These are phyloP conservation scores for Diaporthe amygdali DNA, from an alignment of 2,329 filamentous ascomycete genomes.

Conservation along the genomic window DNA sequence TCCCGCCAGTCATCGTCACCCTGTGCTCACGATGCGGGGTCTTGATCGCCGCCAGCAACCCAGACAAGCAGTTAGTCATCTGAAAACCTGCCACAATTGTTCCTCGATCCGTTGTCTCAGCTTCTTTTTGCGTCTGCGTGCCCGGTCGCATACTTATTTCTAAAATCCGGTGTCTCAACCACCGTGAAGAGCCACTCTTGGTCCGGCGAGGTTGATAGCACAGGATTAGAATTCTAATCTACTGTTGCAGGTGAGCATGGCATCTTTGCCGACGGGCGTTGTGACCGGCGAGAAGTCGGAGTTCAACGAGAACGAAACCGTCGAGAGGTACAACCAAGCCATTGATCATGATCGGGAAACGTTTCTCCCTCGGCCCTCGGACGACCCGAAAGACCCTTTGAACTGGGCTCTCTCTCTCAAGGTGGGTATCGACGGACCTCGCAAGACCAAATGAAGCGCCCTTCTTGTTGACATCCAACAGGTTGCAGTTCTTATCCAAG, in stretches of 20 bases:
- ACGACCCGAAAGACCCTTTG: constrained; percentile 10
- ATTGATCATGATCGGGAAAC: constrained; percentile 7
- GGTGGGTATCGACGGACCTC: background rate
- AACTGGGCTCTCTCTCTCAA: constrained; percentile 19
- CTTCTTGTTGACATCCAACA: constrained; percentile 29
- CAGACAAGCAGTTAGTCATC: background rate
- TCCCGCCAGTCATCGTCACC: background rate
- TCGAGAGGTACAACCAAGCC: background rate
- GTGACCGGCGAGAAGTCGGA: background rate
- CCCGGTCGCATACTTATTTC: background rate
- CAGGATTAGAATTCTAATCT: background rate
- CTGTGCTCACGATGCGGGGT: constrained; percentile 9
- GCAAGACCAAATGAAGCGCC: background rate
- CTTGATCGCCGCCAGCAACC: background rate
- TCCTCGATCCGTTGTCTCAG: background rate
- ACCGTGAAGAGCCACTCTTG: background rate
- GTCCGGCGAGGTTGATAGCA: background rate
- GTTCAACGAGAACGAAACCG: background rate
- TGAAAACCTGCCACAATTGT: background rate
- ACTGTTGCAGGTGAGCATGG: background rate
- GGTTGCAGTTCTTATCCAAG: constrained; percentile 34
- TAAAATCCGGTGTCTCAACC: too few species aligned
- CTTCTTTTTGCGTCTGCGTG: background rate
- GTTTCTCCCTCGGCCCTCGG: constrained; percentile 2
- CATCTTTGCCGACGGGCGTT: background rate